Percentiles rank a stretch among this genome's conserved stretches.
phyloP scores from a whole-genome alignment of 2,329 filamentous ascomycete genomes.

The Colletotrichum magnum region DNA sequence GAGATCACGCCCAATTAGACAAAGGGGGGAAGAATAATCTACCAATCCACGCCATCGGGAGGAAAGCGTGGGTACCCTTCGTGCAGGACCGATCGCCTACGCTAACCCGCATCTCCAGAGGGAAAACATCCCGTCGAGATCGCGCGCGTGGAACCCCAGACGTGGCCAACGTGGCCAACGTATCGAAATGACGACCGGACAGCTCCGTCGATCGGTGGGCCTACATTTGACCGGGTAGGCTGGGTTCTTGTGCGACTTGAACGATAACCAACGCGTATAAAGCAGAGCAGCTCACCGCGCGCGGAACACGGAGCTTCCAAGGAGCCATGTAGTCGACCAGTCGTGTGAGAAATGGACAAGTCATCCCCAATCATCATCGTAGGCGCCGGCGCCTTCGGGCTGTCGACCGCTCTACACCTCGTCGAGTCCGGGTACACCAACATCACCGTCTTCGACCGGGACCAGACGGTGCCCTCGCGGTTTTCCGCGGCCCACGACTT shows the following conservation, averaged over 20 bases:
- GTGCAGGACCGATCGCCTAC: conserved; percentile 1
- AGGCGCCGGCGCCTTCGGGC: conserved; percentile 64
- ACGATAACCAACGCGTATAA: too few relatives aligned
- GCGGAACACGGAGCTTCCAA: neutral
- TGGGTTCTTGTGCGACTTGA: too few relatives aligned
- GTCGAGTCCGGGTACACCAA: conserved; percentile 57
- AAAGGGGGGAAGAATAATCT: neutral
- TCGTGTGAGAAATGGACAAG: neutral
- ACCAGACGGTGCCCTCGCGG: conserved; percentile 54
- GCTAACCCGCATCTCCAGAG: neutral
- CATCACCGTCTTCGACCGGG: conserved; percentile 63
- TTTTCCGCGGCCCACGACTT: conserved; percentile 70
- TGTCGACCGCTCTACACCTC: conserved; percentile 64
- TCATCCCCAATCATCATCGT: conserved; percentile 48
- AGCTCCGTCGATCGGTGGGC: too few relatives aligned
- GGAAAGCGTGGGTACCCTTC: neutral
- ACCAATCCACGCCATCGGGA: neutral
- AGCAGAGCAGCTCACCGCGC: too few relatives aligned
- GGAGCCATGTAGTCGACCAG: neutral
- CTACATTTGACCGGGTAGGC: too few relatives aligned
- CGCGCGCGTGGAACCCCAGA: too few relatives aligned
- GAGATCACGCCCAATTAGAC: too few relatives aligned
- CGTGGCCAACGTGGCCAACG: too few relatives aligned
- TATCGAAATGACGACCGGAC: too few relatives aligned
- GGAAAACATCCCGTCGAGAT: too few relatives aligned